phyloP scores from a whole-genome alignment of 345 rosid species.

The Populus davidiana region DNA sequence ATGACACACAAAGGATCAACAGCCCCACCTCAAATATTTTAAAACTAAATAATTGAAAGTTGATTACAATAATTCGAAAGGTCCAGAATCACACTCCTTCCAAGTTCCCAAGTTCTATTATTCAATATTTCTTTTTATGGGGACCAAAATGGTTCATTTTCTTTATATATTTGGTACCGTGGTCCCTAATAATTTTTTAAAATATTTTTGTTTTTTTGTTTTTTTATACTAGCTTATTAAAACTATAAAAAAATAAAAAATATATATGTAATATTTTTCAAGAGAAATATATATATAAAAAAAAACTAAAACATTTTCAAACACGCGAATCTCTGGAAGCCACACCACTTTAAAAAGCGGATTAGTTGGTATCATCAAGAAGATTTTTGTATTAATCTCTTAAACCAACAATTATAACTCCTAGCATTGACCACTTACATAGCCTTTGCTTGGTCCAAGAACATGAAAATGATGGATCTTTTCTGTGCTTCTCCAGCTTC shows the following conservation, averaged over 20 bases:
- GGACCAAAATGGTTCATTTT: slow-evolving; percentile 13
- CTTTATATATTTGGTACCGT: no score
- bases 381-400: slow-evolving; percentile 1
- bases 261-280: no score
- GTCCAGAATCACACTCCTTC: slow-evolving; percentile 26
- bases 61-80: slow-evolving; percentile 15
- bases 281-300: no score
- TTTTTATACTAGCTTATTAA: no score
- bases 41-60: background rate
- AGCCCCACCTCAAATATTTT: slow-evolving; percentile 13
- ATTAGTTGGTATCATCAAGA: slow-evolving; percentile 13
- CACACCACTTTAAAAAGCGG: slow-evolving; percentile 23
- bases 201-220: no score
- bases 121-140: slow-evolving; percentile 14
- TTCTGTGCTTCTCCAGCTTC: slow-evolving; percentile 83
- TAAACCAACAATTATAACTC: background rate
- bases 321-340: background rate
- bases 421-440: background rate
- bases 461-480: slow-evolving; percentile 65
- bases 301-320: no score
- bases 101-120: slow-evolving; percentile 10
- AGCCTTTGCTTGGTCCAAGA: slow-evolving; percentile 10
- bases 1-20: slow-evolving; percentile 8
- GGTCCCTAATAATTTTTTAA: no score
- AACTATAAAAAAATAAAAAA: no score